These are phyloP conservation scores for Mediolabrus comicus DNA, from an alignment of 108 stramenopile genomes.

Conservation along the genomic window DNA sequence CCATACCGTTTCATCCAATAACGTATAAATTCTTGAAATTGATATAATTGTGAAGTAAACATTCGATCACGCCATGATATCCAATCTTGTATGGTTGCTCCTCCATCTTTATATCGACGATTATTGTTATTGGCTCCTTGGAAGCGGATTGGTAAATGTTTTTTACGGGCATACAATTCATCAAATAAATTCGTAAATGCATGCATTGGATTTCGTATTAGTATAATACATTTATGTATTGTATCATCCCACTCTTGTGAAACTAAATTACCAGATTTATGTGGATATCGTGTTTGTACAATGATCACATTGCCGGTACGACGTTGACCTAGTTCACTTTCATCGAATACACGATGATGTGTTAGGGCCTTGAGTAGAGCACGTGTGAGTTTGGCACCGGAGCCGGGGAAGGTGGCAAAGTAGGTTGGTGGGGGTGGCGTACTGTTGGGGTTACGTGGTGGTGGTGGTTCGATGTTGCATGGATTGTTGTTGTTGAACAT, in stretches of 20 bases:
- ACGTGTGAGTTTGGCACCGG: slow-evolving; percentile 3
- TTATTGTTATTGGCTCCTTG: background rate
- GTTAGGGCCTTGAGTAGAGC: slow-evolving; percentile 1
- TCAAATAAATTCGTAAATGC: slow-evolving; percentile 10
- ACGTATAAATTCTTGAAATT: slow-evolving; percentile 3
- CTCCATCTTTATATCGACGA: background rate
- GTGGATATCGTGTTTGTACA: slow-evolving; percentile 14
- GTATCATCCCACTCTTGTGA: background rate
- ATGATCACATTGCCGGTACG: background rate
- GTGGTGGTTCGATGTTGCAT: background rate
- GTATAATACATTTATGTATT: background rate
- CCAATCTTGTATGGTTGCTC: slow-evolving; percentile 8
- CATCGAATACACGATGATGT: background rate
- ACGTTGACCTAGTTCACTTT: background rate
- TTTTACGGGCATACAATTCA: slow-evolving; percentile 4
- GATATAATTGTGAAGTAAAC: background rate
- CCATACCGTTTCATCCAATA: slow-evolving; percentile 10
- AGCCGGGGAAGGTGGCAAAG: slow-evolving; percentile 16
- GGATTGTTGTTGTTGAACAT: background rate
- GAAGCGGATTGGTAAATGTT: slow-evolving; percentile 12
- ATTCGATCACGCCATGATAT: slow-evolving; percentile 19
- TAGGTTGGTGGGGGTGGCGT: slow-evolving; percentile 5
- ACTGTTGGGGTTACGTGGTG: background rate
- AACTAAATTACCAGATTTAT: slow-evolving; percentile 2
- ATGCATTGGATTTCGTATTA: slow-evolving; percentile 14